Evolutionary conservation across 176 grass and related monocot species (phyloP).

Genomic region (Carex littledalei): DNA sequence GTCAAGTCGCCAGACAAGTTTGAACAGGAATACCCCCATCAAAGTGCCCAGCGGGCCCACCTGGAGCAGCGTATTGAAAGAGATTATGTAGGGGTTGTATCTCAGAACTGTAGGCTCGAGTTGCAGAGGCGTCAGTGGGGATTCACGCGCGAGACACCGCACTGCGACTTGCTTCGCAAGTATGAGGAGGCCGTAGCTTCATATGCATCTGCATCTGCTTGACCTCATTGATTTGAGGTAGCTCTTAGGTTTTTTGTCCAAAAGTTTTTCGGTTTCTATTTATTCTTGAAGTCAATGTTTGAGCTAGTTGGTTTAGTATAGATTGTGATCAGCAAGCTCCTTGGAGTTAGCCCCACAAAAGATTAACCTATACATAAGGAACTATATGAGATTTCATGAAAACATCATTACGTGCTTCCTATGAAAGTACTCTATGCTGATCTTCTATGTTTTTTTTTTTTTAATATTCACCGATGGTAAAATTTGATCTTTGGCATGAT

Average conservation of each 20-base stretch:
- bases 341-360: neutral
- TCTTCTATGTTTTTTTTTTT: neutral
- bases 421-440: neutral
- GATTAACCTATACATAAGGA: neutral
- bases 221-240: conserved; percentile 11
- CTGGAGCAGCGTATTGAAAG: conserved; percentile 72
- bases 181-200: conserved; percentile 31
- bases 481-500: neutral
- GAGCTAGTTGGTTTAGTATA: neutral
- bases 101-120: conserved; percentile 77
- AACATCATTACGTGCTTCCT: neutral
- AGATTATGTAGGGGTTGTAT: conserved; percentile 58
- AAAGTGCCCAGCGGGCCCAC: conserved; percentile 46
- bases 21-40: conserved; percentile 77
- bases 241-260: neutral
- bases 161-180: conserved; percentile 77
- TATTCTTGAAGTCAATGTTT: neutral
- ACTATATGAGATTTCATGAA: neutral
- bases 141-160: conserved; percentile 43
- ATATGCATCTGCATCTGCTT: conserved; percentile 18
- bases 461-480: neutral
- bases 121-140: conserved; percentile 90
- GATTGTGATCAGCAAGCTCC: neutral
- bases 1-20: conserved; percentile 64
- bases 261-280: neutral